Evolutionary conservation across 2,329 filamentous ascomycete species (phyloP), one percentile per base, ranked within the genome.

Genomic region (Hypomyces perniciosus): DNA sequence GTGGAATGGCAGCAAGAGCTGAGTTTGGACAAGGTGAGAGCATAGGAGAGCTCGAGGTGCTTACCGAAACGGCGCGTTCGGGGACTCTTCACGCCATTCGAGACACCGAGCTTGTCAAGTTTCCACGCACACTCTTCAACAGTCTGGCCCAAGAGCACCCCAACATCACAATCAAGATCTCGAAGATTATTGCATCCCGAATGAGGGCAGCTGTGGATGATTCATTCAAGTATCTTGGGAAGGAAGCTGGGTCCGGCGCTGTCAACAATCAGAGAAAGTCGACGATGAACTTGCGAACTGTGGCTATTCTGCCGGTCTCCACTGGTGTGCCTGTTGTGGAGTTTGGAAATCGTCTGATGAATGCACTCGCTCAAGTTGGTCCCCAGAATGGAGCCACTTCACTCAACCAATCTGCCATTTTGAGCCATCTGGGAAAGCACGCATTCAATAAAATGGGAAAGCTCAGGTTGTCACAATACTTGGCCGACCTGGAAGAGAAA

Each of bases 401-500:
- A 0, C 78, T 99, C 10, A 96, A 96, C 57, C 92, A 99, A 68
- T 86, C 90, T 3, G 89, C 90, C 2, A 96, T 99, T 59, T 70
- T 99, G 46, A 96, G 95, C 58, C 95, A 99, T 65, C 78, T 99
- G 1, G 93, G 95, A 29, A 86, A 93, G 56, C 90, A 99, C 68
- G 93, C 95, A 0, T 99, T 99, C 66, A 97, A 88, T 69, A 88
- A 86, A 60, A 97, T 99, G 86, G 93, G 93, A 5, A 97, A 96
- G 68, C 74, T 99, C 29, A 96, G 95, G 68, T 75, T 99, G 6
- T 90, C 92, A 1, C 92, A 99, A 59, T 99, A 99, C 63, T 79
- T 99, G 45, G 93, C 95, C 2, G 93, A 99, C 62, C 76, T 99
- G 8, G 93, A 99, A 69, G 93, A 99, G 69, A 96, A 96, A 66